phyloP scores from a whole-genome alignment of 2,329 filamentous ascomycete species.

The Colletotrichum filicis region DNA sequence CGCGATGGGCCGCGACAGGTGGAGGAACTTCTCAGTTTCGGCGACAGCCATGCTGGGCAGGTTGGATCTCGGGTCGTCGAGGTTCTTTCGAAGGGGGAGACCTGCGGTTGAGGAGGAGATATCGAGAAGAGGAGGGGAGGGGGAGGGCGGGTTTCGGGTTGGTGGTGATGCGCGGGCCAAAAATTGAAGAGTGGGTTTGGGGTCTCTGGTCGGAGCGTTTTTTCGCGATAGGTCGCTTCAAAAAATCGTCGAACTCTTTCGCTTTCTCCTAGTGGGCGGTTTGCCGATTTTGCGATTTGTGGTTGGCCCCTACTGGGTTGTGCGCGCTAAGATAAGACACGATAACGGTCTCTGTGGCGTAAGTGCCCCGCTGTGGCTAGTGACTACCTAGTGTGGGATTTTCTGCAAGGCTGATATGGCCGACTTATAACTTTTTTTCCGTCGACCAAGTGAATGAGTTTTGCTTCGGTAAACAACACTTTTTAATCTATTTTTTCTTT shows the following conservation, averaged over 20 bases:
- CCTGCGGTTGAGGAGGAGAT: conserved; percentile 15
- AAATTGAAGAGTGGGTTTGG: conserved; percentile 40
- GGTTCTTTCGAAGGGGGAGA: not conserved
- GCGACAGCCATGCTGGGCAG: conserved; percentile 78
- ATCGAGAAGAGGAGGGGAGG: conserved; percentile 35
- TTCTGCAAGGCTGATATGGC: conserved; percentile 35
- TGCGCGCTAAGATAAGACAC: conserved; percentile 63
- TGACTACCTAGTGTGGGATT: conserved; percentile 33
- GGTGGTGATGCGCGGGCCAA: conserved; percentile 23
- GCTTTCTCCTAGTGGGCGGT: conserved; percentile 48
- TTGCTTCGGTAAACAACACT: not conserved
- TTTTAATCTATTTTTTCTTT: not conserved
- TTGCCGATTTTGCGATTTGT: conserved; percentile 54
- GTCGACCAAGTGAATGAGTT: conserved; percentile 1
- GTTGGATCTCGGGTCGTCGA: conserved; percentile 22
- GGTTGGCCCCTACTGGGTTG: conserved; percentile 57
- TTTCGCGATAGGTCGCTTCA: conserved; percentile 23
- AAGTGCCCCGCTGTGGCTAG: conserved; percentile 37
- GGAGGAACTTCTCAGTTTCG: conserved; percentile 86
- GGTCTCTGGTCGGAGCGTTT: conserved; percentile 9
- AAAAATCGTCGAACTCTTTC: conserved; percentile 38
- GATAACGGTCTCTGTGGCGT: conserved; percentile 38
- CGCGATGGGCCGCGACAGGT: conserved; percentile 92
- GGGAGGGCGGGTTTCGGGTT: conserved; percentile 30
- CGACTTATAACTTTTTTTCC: conserved; percentile 36